Evolutionary conservation across 257 asterid genomes (phyloP), one percentile per base, ranked within the genome.

Genomic region (Gardenia jasminoides): DNA sequence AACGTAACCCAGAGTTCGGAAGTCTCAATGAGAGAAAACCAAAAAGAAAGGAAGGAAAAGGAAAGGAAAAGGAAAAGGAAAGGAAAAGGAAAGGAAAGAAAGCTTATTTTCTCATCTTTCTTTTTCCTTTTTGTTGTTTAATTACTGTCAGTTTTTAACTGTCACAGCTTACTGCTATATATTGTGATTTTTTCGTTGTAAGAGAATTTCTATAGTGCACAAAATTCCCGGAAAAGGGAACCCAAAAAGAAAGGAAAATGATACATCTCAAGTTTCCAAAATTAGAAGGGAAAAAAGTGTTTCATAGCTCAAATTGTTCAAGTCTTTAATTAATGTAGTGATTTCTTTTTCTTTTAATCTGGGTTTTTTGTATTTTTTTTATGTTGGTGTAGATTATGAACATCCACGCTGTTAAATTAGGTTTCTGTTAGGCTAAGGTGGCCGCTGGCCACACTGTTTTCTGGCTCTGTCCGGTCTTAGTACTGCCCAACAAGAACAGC

Each of bases 361-460:
- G 3, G 1, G 31, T 0, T 31, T 10, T 74, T 47, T 15, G 1
- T 30, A 28, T 17, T 17, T 15, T 48, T 52, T 69, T 48, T 54
- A 71, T 11, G 74, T 56, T 2, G 28, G 64, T 58, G 10, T 58
- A 12, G 39, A 64, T 31, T 30, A 31, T 71, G 83, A 81, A 84
- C 83, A 83, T 84, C 84, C 83, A 83, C 85, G 83, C 81, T 87
- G 85, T 74, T 50, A 70, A 88, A 74, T 79, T 82, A 80, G 87
- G 88, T 84, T 80, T 83, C 72, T 69, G 85, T 81, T 76, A 50
- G 47, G 86, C 80, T 80, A 24, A 26, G 68, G 65, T 74, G 79
- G 70, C 80, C 77, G 80, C 75, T 79, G 44, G 62, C 62, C 68
- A 79, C 65, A 26, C 52, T 20, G 70, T 62, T 80, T 83, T 78